A percentile compares a stretch with the other conserved stretches of the same genome.
Evolutionary conservation across 2,329 filamentous ascomycete species (phyloP).

Genomic region (Sclerotinia spermophila): DNA sequence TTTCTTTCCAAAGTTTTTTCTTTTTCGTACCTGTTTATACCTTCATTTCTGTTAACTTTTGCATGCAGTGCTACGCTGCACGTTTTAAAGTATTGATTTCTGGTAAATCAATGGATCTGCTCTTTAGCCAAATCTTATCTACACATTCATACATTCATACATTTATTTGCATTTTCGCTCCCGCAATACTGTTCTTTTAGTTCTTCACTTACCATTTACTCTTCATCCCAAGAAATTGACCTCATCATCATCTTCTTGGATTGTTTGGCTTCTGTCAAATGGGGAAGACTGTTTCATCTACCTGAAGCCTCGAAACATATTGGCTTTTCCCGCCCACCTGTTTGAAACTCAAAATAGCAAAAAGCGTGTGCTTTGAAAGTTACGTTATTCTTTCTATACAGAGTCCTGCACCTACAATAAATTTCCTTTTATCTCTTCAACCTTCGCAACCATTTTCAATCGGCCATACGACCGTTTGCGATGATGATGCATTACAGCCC

Average conservation of each 20-base stretch:
- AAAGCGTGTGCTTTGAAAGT: conserved; percentile 1
- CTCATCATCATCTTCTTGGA: not conserved
- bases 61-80: not conserved
- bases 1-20: not conserved
- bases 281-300: not conserved
- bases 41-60: not conserved
- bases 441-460: not conserved
- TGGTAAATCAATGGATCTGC: conserved; percentile 8
- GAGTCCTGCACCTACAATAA: not conserved
- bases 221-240: not conserved
- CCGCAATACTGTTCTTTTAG: not conserved
- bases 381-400: not conserved
- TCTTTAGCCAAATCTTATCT: not conserved
- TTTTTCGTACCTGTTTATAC: not conserved
- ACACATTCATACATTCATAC: not conserved
- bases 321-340: not conserved
- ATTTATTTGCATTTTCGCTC: not conserved
- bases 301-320: not conserved
- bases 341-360: not conserved
- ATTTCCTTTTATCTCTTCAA: not conserved
- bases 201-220: not conserved
- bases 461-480: not conserved
- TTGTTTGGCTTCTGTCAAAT: not conserved
- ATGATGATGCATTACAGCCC: not conserved
- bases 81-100: not conserved